These are phyloP conservation scores for Eucalyptus marginata DNA, from an alignment of 345 rosid genomes.

Conservation along the genomic window DNA sequence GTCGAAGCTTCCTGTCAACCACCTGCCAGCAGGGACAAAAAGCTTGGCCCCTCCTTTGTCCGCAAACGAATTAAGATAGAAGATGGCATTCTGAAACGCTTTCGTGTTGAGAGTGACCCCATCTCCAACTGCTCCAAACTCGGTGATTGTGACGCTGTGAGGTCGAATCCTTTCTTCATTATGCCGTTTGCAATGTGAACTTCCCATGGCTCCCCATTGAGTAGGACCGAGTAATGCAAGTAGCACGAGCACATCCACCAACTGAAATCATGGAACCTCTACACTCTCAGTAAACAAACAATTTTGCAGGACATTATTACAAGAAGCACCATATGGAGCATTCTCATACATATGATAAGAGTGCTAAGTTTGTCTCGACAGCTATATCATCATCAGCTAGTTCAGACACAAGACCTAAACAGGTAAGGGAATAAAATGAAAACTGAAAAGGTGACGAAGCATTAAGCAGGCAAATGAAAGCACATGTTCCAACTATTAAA, in stretches of 20 bases:
- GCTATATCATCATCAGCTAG: not conserved
- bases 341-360: not conserved
- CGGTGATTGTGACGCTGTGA: constrained; percentile 90
- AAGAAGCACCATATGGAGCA: not conserved
- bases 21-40: constrained; percentile 86
- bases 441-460: not conserved
- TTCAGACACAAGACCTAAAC: not conserved
- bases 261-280: constrained; percentile 30
- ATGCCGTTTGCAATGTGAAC: constrained; percentile 38
- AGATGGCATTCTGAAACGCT: constrained; percentile 97
- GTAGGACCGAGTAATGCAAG: constrained; percentile 31
- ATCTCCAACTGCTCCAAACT: constrained; percentile 99
- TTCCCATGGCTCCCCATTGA: constrained; percentile 37
- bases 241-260: constrained; percentile 62
- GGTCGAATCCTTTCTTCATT: constrained; percentile 47
- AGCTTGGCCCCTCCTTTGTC: constrained; percentile 99
- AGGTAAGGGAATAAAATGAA: not conserved
- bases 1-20: constrained; percentile 98
- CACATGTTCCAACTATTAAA: not conserved
- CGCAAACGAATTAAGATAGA: constrained; percentile 89
- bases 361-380: not conserved
- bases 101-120: constrained; percentile 90
- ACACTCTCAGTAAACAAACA: not conserved
- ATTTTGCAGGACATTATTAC: not conserved
- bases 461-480: not conserved